Evolutionary conservation across 306 rosid genomes (phyloP).

Genomic region (Alnus rubra): DNA sequence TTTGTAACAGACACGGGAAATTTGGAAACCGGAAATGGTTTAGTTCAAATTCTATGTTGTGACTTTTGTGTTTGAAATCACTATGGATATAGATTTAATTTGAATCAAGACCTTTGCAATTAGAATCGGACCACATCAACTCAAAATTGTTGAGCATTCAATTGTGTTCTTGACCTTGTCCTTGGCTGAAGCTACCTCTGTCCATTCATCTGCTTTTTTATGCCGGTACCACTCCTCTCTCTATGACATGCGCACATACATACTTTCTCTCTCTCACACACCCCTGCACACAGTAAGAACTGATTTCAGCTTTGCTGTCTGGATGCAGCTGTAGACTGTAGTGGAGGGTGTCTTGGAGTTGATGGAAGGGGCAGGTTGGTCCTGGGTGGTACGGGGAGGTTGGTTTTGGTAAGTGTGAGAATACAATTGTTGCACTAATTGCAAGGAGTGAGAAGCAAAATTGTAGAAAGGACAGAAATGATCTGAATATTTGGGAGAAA

Average conservation of each 20-base stretch:
- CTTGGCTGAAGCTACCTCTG: neutral
- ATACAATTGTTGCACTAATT: too few relatives aligned
- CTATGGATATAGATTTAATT: too few relatives aligned
- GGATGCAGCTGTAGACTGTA: neutral
- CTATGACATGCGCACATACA: too few relatives aligned
- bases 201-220: neutral
- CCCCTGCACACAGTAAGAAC: too few relatives aligned
- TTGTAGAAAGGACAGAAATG: too few relatives aligned
- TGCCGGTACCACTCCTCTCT: neutral
- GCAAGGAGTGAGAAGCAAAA: neutral
- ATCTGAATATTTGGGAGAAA: neutral
- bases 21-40: neutral
- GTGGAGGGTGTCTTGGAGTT: neutral
- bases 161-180: neutral
- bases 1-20: neutral
- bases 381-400: neutral
- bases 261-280: too few relatives aligned
- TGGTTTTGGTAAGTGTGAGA: neutral
- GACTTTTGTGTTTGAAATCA: neutral
- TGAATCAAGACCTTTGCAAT: neutral
- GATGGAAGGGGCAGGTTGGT: neutral
- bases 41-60: neutral
- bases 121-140: neutral
- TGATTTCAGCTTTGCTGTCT: neutral
- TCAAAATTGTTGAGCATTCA: neutral